Base-by-base conservation (phyloP, 75 land plant species). In the Chamaecyparis obtusa region DNA sequence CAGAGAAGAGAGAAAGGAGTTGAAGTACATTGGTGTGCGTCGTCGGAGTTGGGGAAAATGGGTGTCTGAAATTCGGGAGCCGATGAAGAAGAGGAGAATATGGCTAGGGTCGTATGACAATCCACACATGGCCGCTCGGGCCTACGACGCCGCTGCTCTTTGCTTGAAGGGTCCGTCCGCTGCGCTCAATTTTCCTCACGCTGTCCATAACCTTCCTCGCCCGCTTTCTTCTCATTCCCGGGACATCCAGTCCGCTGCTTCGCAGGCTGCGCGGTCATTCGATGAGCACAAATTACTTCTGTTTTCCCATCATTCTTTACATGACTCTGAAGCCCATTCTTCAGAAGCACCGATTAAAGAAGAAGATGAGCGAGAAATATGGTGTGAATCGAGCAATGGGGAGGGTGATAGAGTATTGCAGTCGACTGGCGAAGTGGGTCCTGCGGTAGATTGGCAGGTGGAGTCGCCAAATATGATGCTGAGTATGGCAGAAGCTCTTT, bases 31-130 rank as follows among this genome's bases (percentile, higher is more conserved):
- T 17, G 64, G 64, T 0, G 64, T 57, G 64, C 64, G 64, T 57
- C 64, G 64, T 0, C 64, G 64, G 7, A 57, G 64, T 57, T 57
- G 64, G 64, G 64, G 64, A 4, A 57, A 57, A 57, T 57, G 64
- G 64, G 64, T 89, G 1, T 87, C 90, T 35, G 90, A 89, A 36
- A 89, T 89, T n/a, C 86, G 90, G 54, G 83, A 75, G 35, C 90
- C 90, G 36, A 89, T 55, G 86, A 88, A 83, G 85, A 84, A 87
- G 69, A 57, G 64, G 5, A 85, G 90, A 21, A 84, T 89, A 3
- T 89, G 90, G 90, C 72, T 89, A 0, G 90, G 90, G 5, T 89
- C 90, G 0, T 89, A 88, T 37, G 82, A 85, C 30, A 89, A 89
- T 24, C 76, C 90, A 9, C 90, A 89, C 67, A 84, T 87, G 86